Conservation (phyloP, 805 yeast genomes). For the Saturnispora besseyi region DNA sequence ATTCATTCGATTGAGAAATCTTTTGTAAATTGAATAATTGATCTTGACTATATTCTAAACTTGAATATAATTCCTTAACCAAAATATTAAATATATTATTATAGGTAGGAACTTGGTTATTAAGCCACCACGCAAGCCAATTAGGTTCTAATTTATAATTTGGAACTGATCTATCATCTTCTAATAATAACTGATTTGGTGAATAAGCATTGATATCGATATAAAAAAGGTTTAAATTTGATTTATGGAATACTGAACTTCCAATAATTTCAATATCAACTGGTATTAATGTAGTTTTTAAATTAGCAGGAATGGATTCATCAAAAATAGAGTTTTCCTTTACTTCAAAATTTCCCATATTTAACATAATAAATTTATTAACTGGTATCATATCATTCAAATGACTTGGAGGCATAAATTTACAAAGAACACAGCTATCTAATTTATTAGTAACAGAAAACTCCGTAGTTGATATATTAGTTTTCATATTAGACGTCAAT, state of each 20-base stretch:
- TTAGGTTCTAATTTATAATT: not conserved
- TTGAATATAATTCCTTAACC: constrained; percentile 38
- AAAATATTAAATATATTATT: constrained; percentile 36
- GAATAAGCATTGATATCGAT: constrained; percentile 29
- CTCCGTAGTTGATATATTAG: constrained; percentile 51
- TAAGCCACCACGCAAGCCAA: constrained; percentile 29
- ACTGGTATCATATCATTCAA: constrained; percentile 51
- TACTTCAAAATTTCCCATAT: constrained; percentile 38
- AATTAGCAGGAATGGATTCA: not conserved
- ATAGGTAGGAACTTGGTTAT: constrained; percentile 25
- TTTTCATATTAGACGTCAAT: constrained; percentile 34
- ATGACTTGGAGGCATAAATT: constrained; percentile 48
- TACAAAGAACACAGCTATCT: constrained; percentile 26
- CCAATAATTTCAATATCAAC: constrained; percentile 46
- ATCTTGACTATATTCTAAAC: constrained; percentile 27
- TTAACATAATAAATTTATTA: constrained; percentile 39
- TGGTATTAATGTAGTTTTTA: constrained; percentile 4
- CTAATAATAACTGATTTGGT: not conserved
- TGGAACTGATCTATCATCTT: not conserved
- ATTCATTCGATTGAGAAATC: not conserved
- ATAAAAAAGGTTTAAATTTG: constrained; percentile 37
- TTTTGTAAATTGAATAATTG: not conserved
- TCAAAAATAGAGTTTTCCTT: not conserved
- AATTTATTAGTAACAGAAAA: constrained; percentile 35
- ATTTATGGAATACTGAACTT: constrained; percentile 43